Percentiles rank a stretch among this genome's conserved stretches.
Evolutionary conservation across 768 basidiomycete genomes (phyloP).

Genomic region (Cystofilobasidium macerans): DNA sequence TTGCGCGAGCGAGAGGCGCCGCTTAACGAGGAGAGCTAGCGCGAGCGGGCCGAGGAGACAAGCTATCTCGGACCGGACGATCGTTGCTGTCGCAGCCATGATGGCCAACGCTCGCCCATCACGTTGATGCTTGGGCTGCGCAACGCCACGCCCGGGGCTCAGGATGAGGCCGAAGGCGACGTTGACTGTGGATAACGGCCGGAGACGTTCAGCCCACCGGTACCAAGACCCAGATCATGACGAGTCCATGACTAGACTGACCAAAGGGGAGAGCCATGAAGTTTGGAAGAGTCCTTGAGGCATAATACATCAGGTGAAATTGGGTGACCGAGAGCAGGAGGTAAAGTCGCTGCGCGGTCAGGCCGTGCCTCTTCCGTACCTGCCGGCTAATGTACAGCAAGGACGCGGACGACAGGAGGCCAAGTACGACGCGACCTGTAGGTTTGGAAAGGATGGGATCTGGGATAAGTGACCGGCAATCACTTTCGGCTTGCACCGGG

Average conservation of each 20-base stretch:
- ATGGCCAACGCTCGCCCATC: slow-evolving; percentile 45
- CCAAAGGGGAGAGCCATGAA: slow-evolving; percentile 78
- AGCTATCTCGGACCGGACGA: slow-evolving; percentile 70
- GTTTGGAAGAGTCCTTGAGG: slow-evolving; percentile 85
- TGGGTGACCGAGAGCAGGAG: slow-evolving; percentile 63
- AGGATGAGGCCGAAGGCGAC: slow-evolving; percentile 28
- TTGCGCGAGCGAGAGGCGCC: slow-evolving; percentile 41
- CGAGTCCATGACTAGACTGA: slow-evolving; percentile 35
- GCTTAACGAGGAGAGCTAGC: slow-evolving; percentile 38
- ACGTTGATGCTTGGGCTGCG: slow-evolving; percentile 45
- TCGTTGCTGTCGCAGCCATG: slow-evolving; percentile 55
- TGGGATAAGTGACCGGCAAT: not conserved
- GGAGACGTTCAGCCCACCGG: not conserved
- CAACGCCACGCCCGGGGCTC: not conserved
- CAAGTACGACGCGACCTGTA: slow-evolving; percentile 63
- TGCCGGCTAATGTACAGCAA: slow-evolving; percentile 57
- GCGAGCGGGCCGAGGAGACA: slow-evolving; percentile 50
- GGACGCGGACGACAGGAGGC: slow-evolving; percentile 52
- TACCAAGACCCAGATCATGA: not conserved
- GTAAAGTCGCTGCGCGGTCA: slow-evolving; percentile 50
- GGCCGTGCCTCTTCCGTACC: slow-evolving; percentile 55
- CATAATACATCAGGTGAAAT: slow-evolving; percentile 89
- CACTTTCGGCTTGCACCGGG: not conserved
- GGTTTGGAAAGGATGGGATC: too few species aligned
- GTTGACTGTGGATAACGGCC: slow-evolving; percentile 6